phyloP scores from a whole-genome alignment of 2,329 filamentous ascomycete genomes.

The Hirsutella minnesotensis region DNA sequence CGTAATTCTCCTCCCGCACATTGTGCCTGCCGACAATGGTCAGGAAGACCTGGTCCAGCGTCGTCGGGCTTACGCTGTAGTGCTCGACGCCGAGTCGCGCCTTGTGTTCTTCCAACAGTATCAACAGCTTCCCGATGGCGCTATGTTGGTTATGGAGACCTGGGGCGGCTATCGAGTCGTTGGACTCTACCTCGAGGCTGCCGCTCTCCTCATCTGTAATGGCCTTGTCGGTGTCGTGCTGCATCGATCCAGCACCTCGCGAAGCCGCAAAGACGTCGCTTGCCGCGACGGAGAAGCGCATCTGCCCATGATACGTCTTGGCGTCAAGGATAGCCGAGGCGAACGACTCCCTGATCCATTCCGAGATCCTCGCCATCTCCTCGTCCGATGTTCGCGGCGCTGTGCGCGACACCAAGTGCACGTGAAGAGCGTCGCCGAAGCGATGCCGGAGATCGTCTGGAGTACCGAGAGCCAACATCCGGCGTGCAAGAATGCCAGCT shows the following conservation, averaged over 20 bases:
- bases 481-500: constrained; percentile 73
- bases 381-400: constrained; percentile 61
- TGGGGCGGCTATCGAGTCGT: constrained; percentile 2
- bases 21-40: constrained; percentile 72
- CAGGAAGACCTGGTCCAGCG: constrained; percentile 83
- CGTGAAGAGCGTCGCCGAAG: constrained; percentile 68
- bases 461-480: constrained; percentile 77
- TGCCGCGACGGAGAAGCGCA: constrained; percentile 68
- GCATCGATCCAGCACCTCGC: background rate
- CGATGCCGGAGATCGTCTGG: constrained; percentile 59
- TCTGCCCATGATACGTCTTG: constrained; percentile 72
- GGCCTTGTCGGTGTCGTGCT: background rate
- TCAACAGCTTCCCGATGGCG: constrained; percentile 58
- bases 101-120: constrained; percentile 60
- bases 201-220: background rate
- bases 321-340: constrained; percentile 56
- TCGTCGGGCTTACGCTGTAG: constrained; percentile 79
- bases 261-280: constrained; percentile 19
- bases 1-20: constrained; percentile 60
- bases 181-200: background rate
- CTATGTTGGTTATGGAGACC: constrained; percentile 22
- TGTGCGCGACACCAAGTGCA: constrained; percentile 65
- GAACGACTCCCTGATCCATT: constrained; percentile 53
- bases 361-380: constrained; percentile 54
- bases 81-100: constrained; percentile 62